A percentile compares a stretch with the other conserved stretches of the same genome.
phyloP scores from a whole-genome alignment of 2,329 filamentous ascomycete genomes.

The Aspergillus piperis region DNA sequence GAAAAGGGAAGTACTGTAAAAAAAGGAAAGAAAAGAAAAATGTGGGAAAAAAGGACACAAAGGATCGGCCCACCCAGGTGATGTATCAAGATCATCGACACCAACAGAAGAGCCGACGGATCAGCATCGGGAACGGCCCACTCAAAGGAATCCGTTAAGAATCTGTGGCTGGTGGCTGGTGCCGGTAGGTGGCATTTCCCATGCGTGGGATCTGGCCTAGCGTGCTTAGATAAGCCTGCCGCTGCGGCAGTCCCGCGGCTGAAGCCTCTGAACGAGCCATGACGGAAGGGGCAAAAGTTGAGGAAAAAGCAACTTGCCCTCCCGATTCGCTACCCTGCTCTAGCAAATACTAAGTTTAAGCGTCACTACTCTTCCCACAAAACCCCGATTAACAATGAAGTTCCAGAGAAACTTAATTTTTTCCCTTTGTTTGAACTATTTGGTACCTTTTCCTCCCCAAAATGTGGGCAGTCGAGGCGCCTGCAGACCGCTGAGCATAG shows the following conservation, averaged over 20 bases:
- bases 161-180: conserved; percentile 21
- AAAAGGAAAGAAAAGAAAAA: conserved; percentile 7
- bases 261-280: conserved; percentile 18
- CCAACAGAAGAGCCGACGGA: conserved; percentile 25
- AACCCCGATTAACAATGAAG: background rate
- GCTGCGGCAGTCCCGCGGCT: conserved; percentile 8
- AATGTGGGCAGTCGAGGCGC: conserved; percentile 4
- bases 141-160: conserved; percentile 25
- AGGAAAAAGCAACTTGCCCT: background rate
- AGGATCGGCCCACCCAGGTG: conserved; percentile 25
- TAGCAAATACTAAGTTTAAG: background rate
- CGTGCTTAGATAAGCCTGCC: conserved; percentile 18
- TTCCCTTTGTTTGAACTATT: background rate
- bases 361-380: background rate
- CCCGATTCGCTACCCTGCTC: background rate
- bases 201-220: conserved; percentile 12
- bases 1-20: background rate
- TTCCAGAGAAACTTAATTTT: background rate
- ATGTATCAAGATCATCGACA: conserved; percentile 31
- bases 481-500: conserved; percentile 19
- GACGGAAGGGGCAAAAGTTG: conserved; percentile 21
- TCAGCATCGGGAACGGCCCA: conserved; percentile 28
- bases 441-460: background rate
- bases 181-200: background rate
- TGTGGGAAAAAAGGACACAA: conserved; percentile 7